phyloP scores from a whole-genome alignment of 306 rosid species.

The Cucumis melo region DNA sequence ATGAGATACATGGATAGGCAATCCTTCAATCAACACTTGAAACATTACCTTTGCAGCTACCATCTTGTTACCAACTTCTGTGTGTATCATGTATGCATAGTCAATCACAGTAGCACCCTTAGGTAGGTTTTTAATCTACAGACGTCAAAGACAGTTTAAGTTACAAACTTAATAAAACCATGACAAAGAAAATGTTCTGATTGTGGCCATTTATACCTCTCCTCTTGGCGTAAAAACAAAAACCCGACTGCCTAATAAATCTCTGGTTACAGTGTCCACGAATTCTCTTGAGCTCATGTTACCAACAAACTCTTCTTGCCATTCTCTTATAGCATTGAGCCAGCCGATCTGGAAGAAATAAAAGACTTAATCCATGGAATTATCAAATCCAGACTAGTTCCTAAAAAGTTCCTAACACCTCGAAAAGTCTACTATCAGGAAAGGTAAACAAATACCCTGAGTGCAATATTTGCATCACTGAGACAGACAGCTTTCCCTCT shows the following conservation, averaged over 20 bases:
- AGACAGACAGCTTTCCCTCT: constrained; percentile 82
- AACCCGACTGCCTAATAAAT: constrained; percentile 88
- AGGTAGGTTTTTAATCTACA: constrained; percentile 90
- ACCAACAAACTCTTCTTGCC: constrained; percentile 99
- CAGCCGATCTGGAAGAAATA: constrained; percentile 76
- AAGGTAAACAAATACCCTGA: constrained; percentile 48
- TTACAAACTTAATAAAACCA: not conserved
- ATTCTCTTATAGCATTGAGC: constrained; percentile 98
- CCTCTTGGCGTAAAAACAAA: constrained; percentile 97
- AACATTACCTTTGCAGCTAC: constrained; percentile 87
- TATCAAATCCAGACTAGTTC: constrained; percentile 8
- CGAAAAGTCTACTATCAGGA: constrained; percentile 15
- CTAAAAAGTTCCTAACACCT: constrained; percentile 8
- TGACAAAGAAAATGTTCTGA: not conserved
- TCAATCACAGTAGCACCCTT: constrained; percentile 90
- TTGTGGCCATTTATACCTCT: constrained; percentile 37
- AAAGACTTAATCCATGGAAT: constrained; percentile 27
- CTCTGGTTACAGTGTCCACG: constrained; percentile 92
- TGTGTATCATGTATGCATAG: constrained; percentile 98
- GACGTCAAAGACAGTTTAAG: not conserved
- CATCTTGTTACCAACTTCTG: constrained; percentile 97
- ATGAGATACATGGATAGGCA: constrained; percentile 5
- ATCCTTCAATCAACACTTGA: constrained; percentile 5
- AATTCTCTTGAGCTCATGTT: constrained; percentile 99
- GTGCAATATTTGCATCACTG: constrained; percentile 92